Evolutionary conservation across 78 protist species (phyloP).

Genomic region (Protostelium mycophagum): DNA sequence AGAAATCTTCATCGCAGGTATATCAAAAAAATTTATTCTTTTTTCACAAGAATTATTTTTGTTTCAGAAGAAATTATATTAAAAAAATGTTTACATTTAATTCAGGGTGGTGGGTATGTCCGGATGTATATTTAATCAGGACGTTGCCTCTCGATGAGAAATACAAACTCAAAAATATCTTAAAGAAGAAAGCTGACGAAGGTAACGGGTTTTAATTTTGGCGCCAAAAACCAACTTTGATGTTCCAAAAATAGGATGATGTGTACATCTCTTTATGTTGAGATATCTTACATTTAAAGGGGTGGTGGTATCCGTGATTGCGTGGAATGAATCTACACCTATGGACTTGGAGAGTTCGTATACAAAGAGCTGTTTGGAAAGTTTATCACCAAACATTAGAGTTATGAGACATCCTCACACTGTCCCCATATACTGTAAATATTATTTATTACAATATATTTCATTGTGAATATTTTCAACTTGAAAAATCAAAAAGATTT

Average conservation of each 20-base stretch:
- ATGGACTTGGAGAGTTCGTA: conserved; percentile 35
- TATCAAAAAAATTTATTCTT: too few relatives aligned
- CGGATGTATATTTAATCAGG: conserved; percentile 15
- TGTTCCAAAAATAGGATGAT: not conserved
- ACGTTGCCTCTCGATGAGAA: not conserved
- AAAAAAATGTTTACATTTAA: too few relatives aligned
- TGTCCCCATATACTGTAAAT: conserved; percentile 29
- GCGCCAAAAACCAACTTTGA: conserved; percentile 39
- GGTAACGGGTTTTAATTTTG: conserved; percentile 46
- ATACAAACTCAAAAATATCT: conserved; percentile 27
- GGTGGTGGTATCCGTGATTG: conserved; percentile 30
- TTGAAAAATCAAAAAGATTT: not conserved
- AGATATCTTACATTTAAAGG: too few relatives aligned
- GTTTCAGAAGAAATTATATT: not conserved
- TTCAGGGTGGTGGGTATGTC: conserved; percentile 58
- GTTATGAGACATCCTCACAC: conserved; percentile 58
- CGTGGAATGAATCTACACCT: conserved; percentile 68
- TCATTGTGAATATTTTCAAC: too few relatives aligned
- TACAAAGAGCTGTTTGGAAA: conserved; percentile 37
- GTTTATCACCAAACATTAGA: conserved; percentile 27
- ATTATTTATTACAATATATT: too few relatives aligned
- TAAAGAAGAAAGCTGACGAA: conserved; percentile 44
- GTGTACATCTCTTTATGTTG: too few relatives aligned
- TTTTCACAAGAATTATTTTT: not conserved
- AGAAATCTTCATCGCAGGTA: conserved; percentile 59